These are phyloP conservation scores for Thymus quinquecostatus DNA, from an alignment of 257 asterid species.

Conservation along the genomic window DNA sequence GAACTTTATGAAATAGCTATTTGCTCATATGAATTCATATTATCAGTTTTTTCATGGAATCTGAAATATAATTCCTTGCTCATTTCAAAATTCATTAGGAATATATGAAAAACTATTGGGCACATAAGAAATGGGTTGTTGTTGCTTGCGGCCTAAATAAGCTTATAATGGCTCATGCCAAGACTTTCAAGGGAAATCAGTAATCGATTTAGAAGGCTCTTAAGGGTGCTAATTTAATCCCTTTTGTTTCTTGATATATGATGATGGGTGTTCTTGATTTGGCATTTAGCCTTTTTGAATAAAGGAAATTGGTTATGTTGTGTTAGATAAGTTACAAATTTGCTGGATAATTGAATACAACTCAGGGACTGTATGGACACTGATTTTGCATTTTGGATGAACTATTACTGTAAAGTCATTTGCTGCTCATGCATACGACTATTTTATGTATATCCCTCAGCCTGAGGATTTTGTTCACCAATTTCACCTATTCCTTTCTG, in stretches of 20 bases:
- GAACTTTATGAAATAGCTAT: neutral
- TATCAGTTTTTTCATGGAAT: constrained; percentile 4
- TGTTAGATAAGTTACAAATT: constrained; percentile 4
- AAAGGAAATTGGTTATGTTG: constrained; percentile 12
- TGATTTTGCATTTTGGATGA: constrained; percentile 3
- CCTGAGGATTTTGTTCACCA: constrained; percentile 17
- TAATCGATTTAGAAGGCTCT: neutral
- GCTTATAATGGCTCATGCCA: neutral
- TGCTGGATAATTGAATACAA: constrained; percentile 16
- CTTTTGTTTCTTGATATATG: constrained; percentile 1
- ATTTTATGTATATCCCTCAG: neutral
- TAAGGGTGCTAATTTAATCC: neutral
- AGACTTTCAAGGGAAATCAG: neutral
- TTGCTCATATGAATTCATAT: neutral
- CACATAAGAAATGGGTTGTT: neutral
- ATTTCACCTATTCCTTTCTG: constrained; percentile 20
- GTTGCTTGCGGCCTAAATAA: neutral
- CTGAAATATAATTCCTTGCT: neutral
- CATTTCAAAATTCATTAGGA: constrained; percentile 16
- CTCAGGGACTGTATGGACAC: constrained; percentile 1
- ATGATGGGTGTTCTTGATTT: neutral
- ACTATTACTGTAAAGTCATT: constrained; percentile 6
- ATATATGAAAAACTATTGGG: neutral
- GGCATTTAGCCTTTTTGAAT: neutral
- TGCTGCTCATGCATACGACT: constrained; percentile 15